phyloP scores from a whole-genome alignment of 352 stramenopile genomes.

The Phytophthora syringae region DNA sequence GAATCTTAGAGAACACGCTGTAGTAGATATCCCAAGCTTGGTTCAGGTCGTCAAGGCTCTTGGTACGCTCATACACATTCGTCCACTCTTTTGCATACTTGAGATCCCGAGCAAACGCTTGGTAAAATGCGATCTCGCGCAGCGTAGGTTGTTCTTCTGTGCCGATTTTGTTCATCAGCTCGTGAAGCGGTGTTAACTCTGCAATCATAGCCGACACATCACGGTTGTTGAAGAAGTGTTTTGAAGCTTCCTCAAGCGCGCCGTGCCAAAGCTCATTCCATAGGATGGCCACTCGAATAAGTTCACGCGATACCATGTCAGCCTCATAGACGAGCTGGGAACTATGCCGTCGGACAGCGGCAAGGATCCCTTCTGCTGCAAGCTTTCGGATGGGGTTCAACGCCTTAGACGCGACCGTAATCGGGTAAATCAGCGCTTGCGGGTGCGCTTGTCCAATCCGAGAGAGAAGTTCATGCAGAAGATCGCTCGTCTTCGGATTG shows the following conservation, averaged over 20 bases:
- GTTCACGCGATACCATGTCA: slow-evolving; percentile 95
- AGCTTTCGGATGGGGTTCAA: slow-evolving; percentile 89
- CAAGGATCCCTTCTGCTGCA: slow-evolving; percentile 96
- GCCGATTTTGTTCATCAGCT: slow-evolving; percentile 83
- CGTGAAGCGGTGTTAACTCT: slow-evolving; percentile 95
- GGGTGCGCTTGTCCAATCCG: slow-evolving; percentile 95
- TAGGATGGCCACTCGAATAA: slow-evolving; percentile 99
- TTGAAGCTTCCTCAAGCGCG: slow-evolving; percentile 97
- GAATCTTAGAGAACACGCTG: slow-evolving; percentile 95
- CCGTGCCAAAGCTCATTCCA: slow-evolving; percentile 99
- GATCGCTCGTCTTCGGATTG: slow-evolving; percentile 78
- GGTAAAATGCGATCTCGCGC: slow-evolving; percentile 85
- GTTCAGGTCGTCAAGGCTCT: slow-evolving; percentile 85
- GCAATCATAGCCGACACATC: slow-evolving; percentile 97
- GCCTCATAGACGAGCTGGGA: slow-evolving; percentile 97
- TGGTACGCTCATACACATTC: slow-evolving; percentile 78
- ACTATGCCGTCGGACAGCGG: slow-evolving; percentile 94
- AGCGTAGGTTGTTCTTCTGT: slow-evolving; percentile 74
- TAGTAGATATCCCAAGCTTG: slow-evolving; percentile 99
- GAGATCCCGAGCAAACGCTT: slow-evolving; percentile 95
- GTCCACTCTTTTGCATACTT: slow-evolving; percentile 86
- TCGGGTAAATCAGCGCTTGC: slow-evolving; percentile 99
- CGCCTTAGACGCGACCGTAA: slow-evolving; percentile 97
- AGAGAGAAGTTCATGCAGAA: slow-evolving; percentile 90
- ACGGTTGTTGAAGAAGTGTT: slow-evolving; percentile 97